Conservation (phyloP, 495 filamentous ascomycete species). For the Xylaria flabelliformis region DNA sequence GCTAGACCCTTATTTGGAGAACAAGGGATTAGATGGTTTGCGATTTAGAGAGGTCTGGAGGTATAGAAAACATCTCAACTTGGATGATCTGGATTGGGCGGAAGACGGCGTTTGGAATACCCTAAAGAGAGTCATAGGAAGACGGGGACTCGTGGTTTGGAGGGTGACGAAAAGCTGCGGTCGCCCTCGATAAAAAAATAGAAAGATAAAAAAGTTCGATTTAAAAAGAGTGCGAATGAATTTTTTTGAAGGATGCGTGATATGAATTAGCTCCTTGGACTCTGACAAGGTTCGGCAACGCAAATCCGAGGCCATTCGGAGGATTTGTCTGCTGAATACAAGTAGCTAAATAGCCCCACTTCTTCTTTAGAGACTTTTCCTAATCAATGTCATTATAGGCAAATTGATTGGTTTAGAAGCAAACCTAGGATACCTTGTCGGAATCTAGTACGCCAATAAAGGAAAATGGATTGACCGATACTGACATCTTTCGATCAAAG, state of each 20-base stretch:
- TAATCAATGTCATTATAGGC: constrained; percentile 14
- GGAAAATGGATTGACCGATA: constrained; percentile 21
- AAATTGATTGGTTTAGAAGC: constrained; percentile 10
- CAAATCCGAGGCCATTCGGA: background rate
- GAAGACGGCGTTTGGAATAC: constrained; percentile 83
- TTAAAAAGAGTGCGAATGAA: background rate
- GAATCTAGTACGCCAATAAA: too few species aligned
- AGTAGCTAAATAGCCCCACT: background rate
- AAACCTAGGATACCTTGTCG: background rate
- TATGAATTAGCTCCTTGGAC: background rate
- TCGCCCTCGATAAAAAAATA: constrained; percentile 20
- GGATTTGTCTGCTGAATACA: background rate
- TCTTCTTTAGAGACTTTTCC: background rate
- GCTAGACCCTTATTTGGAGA: constrained; percentile 66
- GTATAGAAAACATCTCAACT: constrained; percentile 76
- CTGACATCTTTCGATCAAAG: constrained; percentile 13
- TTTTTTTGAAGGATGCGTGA: background rate
- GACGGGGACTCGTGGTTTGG: constrained; percentile 83
- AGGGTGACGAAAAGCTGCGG: constrained; percentile 66
- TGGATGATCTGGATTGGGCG: constrained; percentile 92
- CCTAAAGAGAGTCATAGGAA: constrained; percentile 74
- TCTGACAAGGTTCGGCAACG: background rate
- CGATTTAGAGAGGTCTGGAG: constrained; percentile 73
- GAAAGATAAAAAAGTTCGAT: constrained; percentile 7
- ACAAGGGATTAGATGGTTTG: constrained; percentile 56